Percentiles rank a stretch among this genome's conserved stretches.
phyloP scores from a whole-genome alignment of 345 rosid species.

The Sonneratia caseolaris region DNA sequence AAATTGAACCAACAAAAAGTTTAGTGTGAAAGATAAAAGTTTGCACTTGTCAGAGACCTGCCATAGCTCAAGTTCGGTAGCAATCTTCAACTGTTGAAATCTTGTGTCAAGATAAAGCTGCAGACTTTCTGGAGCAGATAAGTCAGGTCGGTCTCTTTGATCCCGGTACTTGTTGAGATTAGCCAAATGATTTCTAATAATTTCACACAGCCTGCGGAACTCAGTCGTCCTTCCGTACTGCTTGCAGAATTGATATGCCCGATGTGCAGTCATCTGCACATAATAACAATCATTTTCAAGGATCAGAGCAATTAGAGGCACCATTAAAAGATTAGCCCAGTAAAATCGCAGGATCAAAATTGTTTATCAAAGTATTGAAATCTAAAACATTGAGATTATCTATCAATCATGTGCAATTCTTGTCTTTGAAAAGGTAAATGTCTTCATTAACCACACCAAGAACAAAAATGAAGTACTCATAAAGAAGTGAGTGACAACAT shows the following conservation, averaged over 20 bases:
- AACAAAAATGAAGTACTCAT: not conserved
- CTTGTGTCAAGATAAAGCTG: constrained; percentile 92
- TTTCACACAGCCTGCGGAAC: constrained; percentile 92
- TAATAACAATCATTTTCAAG: too few species aligned
- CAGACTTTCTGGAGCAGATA: constrained; percentile 87
- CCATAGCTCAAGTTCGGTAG: constrained; percentile 92
- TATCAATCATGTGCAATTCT: too few species aligned
- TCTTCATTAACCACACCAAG: too few species aligned
- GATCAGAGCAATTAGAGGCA: not conserved
- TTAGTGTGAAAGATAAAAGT: not conserved
- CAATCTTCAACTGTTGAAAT: constrained; percentile 93
- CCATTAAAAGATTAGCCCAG: not conserved
- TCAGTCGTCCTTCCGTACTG: constrained; percentile 91
- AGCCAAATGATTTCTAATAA: constrained; percentile 82
- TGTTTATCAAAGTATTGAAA: not conserved
- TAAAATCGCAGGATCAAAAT: not conserved
- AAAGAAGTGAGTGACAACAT: not conserved
- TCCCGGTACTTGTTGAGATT: constrained; percentile 95
- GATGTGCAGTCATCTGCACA: constrained; percentile 90
- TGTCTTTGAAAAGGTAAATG: too few species aligned
- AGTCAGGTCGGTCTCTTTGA: constrained; percentile 97
- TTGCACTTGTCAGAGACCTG: constrained; percentile 38
- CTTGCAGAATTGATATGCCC: constrained; percentile 96
- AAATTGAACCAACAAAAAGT: not conserved
- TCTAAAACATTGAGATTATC: too few species aligned